Conservation (phyloP, 768 basidiomycete genomes). For the Mycena chlorophos region DNA sequence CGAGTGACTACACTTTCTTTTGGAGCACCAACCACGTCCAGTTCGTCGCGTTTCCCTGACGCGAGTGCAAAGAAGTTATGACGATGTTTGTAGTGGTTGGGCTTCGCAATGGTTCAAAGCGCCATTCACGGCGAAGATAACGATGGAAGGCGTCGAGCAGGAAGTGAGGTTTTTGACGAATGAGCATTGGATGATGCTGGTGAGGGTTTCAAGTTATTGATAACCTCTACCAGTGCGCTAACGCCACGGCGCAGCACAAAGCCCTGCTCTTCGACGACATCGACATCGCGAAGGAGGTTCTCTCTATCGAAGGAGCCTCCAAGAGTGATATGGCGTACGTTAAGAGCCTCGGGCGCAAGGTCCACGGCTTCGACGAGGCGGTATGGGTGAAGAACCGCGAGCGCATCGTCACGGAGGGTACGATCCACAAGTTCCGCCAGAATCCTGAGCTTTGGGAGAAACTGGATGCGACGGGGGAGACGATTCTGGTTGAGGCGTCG, state of each 20-base stretch:
- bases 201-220: neutral
- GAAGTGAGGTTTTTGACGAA: constrained; percentile 44
- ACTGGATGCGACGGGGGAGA: constrained; percentile 50
- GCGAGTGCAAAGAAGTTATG: neutral
- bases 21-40: constrained; percentile 44
- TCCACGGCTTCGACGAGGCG: constrained; percentile 48
- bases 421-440: constrained; percentile 54
- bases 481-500: constrained; percentile 56
- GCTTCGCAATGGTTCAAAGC: constrained; percentile 52
- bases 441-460: constrained; percentile 41
- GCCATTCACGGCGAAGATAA: constrained; percentile 42
- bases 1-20: constrained; percentile 46
- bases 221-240: neutral
- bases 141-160: constrained; percentile 32
- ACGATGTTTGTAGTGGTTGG: constrained; percentile 38
- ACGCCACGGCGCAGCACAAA: constrained; percentile 36
- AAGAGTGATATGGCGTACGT: constrained; percentile 41
- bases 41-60: constrained; percentile 30
- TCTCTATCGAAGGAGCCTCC: constrained; percentile 35
- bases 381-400: constrained; percentile 48
- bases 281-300: constrained; percentile 43
- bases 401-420: constrained; percentile 55
- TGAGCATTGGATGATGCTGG: constrained; percentile 71
- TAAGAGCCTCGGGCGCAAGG: constrained; percentile 55
- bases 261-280: constrained; percentile 54